Base-by-base conservation (phyloP, 495 filamentous ascomycete genomes). In the Pseudoneurospora amorphoporcata region DNA sequence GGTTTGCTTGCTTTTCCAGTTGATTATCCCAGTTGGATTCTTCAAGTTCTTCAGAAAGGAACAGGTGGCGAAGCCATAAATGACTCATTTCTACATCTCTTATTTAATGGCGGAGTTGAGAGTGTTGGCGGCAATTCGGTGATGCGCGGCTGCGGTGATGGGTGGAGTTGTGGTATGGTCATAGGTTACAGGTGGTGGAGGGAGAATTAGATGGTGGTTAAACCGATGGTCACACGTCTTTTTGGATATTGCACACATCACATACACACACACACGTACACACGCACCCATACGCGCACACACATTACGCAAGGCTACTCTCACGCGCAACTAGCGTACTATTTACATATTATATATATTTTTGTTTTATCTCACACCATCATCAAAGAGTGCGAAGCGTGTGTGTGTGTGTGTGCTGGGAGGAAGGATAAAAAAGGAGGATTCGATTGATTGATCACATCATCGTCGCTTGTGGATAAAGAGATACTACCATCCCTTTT, bases 11-110 rank as follows among this genome's bases (percentile, higher is more conserved):
- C 61, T 86, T 3, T 83, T 87, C 69, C 91, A 94, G 78, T 74
- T 90, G 68, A 78, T 86, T 32, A 88, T 93, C 71, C 91, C 89
- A 74, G 78, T 87, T 61, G 90, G 90, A 1, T 92, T 90, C 81
- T 85, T 90, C 68, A 82, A 87, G 77, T 91, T 91, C 82, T 92
- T 92, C 84, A 83, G 90, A 40, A 91, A 90, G 82, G 90, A 91
- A 79, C 90, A 92, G 77, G 85, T 92, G 53, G 85, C 84, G 47
- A 92, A 92, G 83, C 90, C 90, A 29, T 90, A 76, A 61, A 35
- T 32, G 53, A 61, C 39, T 12, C 8, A 14, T 32, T 70, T 35
- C 47, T 61, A 61, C 29, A 61, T 35, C 53, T 35, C 29, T 61
- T 35, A 35, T 35, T 35, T 61, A 61, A 61, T 61, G 53, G 53